phyloP scores from a whole-genome alignment of 306 rosid genomes.

The Citrullus colocynthis region DNA sequence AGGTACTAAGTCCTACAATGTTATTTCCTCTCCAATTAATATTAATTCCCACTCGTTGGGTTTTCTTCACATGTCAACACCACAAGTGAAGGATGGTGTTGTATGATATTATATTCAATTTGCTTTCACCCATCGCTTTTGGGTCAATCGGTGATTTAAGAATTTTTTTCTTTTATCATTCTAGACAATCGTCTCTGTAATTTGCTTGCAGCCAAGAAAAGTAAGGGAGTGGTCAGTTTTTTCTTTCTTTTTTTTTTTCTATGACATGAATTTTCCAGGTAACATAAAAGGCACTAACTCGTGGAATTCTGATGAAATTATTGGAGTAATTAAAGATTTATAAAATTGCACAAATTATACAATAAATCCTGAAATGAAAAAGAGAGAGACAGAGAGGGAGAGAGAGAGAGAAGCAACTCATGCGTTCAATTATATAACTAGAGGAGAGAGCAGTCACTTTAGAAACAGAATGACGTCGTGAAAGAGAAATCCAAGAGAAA shows the following conservation, averaged over 20 bases:
- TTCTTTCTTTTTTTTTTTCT: not conserved
- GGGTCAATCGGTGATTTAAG: no score
- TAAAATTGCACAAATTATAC: not conserved
- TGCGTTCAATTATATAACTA: not conserved
- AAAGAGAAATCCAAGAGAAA: not conserved
- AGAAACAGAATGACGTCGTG: not conserved
- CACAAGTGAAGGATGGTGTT: no score
- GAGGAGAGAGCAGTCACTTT: not conserved
- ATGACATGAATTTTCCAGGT: not conserved
- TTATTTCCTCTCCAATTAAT: no score
- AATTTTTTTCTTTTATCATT: no score
- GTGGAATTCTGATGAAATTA: not conserved
- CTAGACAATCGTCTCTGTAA: no score
- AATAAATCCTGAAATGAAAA: not conserved
- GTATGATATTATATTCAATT: no score
- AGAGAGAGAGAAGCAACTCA: not conserved
- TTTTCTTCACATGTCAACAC: no score
- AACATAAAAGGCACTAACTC: not conserved
- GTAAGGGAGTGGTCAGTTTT: not conserved
- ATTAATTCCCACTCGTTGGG: no score
- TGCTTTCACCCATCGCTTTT: no score
- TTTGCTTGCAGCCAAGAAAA: no score
- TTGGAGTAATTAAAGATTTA: not conserved
- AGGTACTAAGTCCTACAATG: no score
- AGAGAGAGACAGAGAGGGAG: no score